A percentile compares a stretch with the other conserved stretches of the same genome.
Evolutionary conservation across 768 basidiomycete genomes (phyloP).

Genomic region (Hygrocybe punicea): DNA sequence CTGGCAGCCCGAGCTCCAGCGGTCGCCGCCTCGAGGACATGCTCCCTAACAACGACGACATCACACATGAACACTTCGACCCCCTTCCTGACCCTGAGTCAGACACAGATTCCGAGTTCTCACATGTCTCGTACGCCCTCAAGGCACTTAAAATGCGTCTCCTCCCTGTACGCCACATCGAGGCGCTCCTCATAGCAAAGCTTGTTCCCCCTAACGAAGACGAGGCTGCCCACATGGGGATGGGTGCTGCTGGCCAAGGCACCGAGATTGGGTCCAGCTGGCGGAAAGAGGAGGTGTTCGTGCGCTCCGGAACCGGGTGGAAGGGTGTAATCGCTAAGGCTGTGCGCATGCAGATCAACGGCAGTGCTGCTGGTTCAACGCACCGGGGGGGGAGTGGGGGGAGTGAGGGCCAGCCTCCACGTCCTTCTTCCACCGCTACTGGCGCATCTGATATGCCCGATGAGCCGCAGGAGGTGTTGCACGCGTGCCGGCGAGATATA

Average conservation of each 20-base stretch:
- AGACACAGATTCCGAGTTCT: constrained; percentile 2
- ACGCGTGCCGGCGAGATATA: constrained; percentile 63
- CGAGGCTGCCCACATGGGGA: constrained; percentile 42
- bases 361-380: neutral
- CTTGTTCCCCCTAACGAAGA: constrained; percentile 64
- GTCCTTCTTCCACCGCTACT: constrained; percentile 45
- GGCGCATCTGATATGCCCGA: constrained; percentile 37
- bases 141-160: constrained; percentile 61
- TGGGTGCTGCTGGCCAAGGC: neutral
- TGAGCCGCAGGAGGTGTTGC: constrained; percentile 59
- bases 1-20: constrained; percentile 12
- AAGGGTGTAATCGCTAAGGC: constrained; percentile 54
- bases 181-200: constrained; percentile 63
- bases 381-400: constrained; percentile 21
- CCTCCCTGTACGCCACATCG: constrained; percentile 64
- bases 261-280: constrained; percentile 2
- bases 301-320: constrained; percentile 66
- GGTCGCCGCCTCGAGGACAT: constrained; percentile 12
- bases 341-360: neutral
- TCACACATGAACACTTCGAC: neutral
- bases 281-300: constrained; percentile 51
- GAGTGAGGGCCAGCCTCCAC: neutral
- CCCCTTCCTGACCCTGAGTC: constrained; percentile 3
- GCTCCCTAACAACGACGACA: constrained; percentile 21
- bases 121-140: constrained; percentile 30